Evolutionary conservation across 352 stramenopile species (phyloP).

Genomic region (Globisporangium parvum): DNA sequence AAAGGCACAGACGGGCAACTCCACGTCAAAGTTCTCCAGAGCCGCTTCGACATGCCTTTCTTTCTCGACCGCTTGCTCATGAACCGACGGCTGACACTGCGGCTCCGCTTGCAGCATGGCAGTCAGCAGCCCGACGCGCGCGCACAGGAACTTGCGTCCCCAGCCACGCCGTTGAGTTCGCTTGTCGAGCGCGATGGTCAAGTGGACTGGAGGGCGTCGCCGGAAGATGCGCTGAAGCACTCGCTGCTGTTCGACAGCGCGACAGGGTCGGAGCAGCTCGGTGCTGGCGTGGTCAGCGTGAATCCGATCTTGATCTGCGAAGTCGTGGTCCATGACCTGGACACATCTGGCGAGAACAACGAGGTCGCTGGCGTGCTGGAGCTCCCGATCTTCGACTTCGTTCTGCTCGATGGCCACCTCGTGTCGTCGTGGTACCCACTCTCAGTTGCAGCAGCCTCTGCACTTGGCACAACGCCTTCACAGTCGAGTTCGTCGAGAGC

Average conservation of each 20-base stretch:
- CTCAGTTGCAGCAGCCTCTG: neutral
- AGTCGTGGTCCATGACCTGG: conserved; percentile 9
- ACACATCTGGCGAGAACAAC: neutral
- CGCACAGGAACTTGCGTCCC: neutral
- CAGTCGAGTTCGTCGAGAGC: neutral
- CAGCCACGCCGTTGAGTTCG: neutral
- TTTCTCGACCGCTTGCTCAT: conserved; percentile 17
- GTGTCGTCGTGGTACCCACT: conserved; percentile 24
- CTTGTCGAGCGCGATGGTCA: conserved; percentile 7
- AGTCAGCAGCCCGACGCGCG: neutral
- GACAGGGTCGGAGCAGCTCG: neutral
- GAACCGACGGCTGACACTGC: conserved; percentile 11
- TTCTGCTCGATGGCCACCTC: conserved; percentile 38
- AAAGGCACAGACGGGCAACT: conserved; percentile 17
- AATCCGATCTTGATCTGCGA: conserved; percentile 29
- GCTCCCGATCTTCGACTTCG: conserved; percentile 41
- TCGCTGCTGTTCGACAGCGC: conserved; percentile 10
- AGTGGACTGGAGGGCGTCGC: conserved; percentile 4
- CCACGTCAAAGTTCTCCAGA: conserved; percentile 25
- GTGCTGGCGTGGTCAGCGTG: neutral
- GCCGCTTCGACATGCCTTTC: conserved; percentile 15
- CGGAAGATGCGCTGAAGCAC: neutral
- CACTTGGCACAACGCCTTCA: neutral
- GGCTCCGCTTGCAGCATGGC: conserved; percentile 11
- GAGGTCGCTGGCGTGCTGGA: conserved; percentile 22